Evolutionary conservation across 345 rosid species (phyloP), one percentile per base, ranked within the genome.

Genomic region (Linum trigynum): DNA sequence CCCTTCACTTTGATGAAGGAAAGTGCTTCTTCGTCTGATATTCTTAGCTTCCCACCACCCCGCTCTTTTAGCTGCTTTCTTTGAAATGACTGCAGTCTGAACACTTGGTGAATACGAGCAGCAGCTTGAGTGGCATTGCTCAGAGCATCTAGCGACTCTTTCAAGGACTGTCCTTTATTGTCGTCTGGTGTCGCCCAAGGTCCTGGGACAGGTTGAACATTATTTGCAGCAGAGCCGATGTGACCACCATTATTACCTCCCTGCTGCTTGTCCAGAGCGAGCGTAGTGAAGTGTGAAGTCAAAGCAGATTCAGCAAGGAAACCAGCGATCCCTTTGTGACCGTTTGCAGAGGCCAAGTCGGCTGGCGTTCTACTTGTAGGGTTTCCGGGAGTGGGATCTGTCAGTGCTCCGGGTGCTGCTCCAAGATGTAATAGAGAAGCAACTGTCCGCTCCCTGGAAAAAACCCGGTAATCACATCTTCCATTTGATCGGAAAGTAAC

Each of bases 261-360:
- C 62, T 64, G 72, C 67, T 65, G 69, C 11, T 78, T 80, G 59
- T 85, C 80, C 70, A 92, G 73, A 72, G 77, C 72, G 71, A 92
- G 86, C 55, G 78, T 72, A 39, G 76, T 64, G 66, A 90, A 82
- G 55, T 80, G 90, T 7, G 83, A 66, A 43, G 85, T 79, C 78
- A 88, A 72, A 68, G 83, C 75, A 73, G 77, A 86, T 67, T 88
- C 98, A 38, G 98, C 94, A 69, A 92, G 98, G 77, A 81, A 92
- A 65, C 90, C 98, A 48, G 97, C 85, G 57, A 88, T 92, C 72
- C 97, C 98, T 83, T 88, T 92, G 80, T 90, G 89, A 51, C 94
- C 94, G 64, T 80, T 85, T 55, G 84, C 79, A 58, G 92, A 86
- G 62, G 97, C 98, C 41, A 89, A 76, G 70, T 86, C 97, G 48